Evolutionary conservation across 1,284 basidiomycete genomes (phyloP).

Genomic region (Bjerkandera adusta): DNA sequence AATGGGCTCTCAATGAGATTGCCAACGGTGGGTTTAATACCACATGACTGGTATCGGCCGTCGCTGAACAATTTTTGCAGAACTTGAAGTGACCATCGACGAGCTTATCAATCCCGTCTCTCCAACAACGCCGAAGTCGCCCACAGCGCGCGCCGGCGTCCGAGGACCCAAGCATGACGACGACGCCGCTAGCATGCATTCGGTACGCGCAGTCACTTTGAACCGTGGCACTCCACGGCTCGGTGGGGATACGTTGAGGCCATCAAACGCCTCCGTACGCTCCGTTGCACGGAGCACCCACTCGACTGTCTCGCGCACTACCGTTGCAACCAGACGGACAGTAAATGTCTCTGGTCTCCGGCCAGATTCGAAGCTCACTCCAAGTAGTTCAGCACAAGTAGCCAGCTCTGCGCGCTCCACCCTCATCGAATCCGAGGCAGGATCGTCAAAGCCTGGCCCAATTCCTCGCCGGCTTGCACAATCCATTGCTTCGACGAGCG

Average conservation of each 20-base stretch:
- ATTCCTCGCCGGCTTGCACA: slow-evolving; percentile 15
- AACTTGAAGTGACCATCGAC: slow-evolving; percentile 74
- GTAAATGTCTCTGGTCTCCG: slow-evolving; percentile 33
- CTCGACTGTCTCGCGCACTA: slow-evolving; percentile 30
- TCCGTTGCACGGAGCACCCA: slow-evolving; percentile 44
- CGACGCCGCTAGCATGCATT: slow-evolving; percentile 47
- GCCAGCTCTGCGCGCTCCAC: slow-evolving; percentile 18
- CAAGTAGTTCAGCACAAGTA: slow-evolving; percentile 20
- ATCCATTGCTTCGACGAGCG: slow-evolving; percentile 14
- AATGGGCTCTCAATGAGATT: slow-evolving; percentile 88
- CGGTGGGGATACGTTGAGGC: slow-evolving; percentile 21
- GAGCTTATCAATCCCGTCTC: slow-evolving; percentile 53
- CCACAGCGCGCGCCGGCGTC: slow-evolving; percentile 12
- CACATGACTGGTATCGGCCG: not conserved
- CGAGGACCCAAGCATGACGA: slow-evolving; percentile 31
- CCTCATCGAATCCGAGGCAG: slow-evolving; percentile 11
- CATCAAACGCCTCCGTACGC: slow-evolving; percentile 41
- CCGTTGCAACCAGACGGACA: slow-evolving; percentile 19
- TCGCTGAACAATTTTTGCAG: slow-evolving; percentile 37
- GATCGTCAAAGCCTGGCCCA: no score
- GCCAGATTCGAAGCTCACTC: slow-evolving; percentile 70
- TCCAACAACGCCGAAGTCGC: slow-evolving; percentile 20
- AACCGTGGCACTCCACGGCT: slow-evolving; percentile 41
- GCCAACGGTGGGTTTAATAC: slow-evolving; percentile 60
- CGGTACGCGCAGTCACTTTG: slow-evolving; percentile 56